Evolutionary conservation across 352 stramenopile genomes (phyloP).

Genomic region (Blastocystis sp.): DNA sequence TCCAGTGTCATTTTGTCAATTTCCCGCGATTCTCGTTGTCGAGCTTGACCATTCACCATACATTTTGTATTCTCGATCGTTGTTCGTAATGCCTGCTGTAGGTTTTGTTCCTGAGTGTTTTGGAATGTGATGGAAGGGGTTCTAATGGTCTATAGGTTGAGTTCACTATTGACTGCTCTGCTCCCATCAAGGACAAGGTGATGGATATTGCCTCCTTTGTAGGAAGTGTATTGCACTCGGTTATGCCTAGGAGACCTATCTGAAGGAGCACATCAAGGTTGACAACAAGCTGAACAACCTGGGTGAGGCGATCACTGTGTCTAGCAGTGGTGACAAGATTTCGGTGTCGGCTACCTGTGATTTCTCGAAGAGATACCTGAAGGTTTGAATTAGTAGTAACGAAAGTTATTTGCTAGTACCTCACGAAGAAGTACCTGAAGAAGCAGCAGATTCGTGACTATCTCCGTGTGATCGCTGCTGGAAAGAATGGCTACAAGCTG

Average conservation of each 20-base stretch:
- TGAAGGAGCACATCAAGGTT: constrained; percentile 98
- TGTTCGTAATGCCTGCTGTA: too few relatives aligned
- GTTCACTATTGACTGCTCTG: constrained; percentile 83
- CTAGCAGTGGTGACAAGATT: constrained; percentile 86
- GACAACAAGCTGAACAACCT: constrained; percentile 91
- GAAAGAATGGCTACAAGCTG: constrained; percentile 93
- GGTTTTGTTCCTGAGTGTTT: too few relatives aligned
- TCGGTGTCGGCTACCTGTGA: constrained; percentile 81
- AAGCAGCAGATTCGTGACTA: constrained; percentile 99
- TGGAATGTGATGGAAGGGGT: too few relatives aligned
- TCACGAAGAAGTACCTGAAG: constrained; percentile 99
- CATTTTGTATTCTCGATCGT: too few relatives aligned
- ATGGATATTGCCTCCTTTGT: constrained; percentile 90
- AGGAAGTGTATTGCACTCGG: background rate
- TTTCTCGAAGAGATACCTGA: constrained; percentile 91
- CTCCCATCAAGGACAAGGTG: constrained; percentile 95
- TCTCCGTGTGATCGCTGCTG: constrained; percentile 91
- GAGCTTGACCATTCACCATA: too few relatives aligned
- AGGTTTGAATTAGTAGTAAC: constrained; percentile 49
- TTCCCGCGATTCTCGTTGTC: too few relatives aligned
- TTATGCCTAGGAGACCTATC: constrained; percentile 82
- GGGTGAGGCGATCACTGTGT: constrained; percentile 83
- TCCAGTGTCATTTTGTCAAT: too few relatives aligned
- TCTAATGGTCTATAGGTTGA: too few relatives aligned
- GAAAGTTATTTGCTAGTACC: constrained; percentile 73